phyloP scores from a whole-genome alignment of 208 protist genomes.

The Trichomonas tenax region DNA sequence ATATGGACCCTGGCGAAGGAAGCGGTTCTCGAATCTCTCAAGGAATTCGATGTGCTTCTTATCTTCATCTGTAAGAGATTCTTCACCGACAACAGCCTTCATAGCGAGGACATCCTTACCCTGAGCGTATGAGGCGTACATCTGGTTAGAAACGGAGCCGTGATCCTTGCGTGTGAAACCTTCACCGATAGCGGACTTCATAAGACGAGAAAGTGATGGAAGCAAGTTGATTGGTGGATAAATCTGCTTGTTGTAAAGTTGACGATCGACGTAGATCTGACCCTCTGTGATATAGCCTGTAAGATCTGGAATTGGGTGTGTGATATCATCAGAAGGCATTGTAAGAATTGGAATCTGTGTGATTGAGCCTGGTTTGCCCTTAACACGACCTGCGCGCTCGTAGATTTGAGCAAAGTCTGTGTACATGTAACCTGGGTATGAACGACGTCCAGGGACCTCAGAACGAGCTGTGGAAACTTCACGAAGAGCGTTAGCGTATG shows the following conservation, averaged over 20 bases:
- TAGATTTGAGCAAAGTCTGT: conserved; percentile 98
- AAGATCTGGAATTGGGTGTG: conserved; percentile 98
- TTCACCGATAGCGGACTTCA: conserved; percentile 99
- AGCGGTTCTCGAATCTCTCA: conserved; percentile 97
- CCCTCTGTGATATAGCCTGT: conserved; percentile 98
- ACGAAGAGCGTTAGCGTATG: conserved; percentile 98
- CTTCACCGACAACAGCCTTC: conserved; percentile 52
- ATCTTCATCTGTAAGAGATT: conserved; percentile 94
- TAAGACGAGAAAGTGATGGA: conserved; percentile 97
- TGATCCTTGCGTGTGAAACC: conserved; percentile 98
- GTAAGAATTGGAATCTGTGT: conserved; percentile 99
- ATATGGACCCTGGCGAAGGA: conserved; percentile 79
- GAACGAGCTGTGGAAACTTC: conserved; percentile 96
- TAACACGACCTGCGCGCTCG: conserved; percentile 96
- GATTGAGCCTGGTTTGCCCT: conserved; percentile 91
- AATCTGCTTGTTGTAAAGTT: conserved; percentile 90
- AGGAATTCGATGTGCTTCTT: conserved; percentile 96
- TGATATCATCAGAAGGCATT: conserved; percentile 99
- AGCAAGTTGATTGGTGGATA: conserved; percentile 99
- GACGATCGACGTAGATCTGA: conserved; percentile 94
- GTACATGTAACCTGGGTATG: conserved; percentile 99
- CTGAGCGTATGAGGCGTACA: conserved; percentile 98
- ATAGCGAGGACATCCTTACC: conserved; percentile 80
- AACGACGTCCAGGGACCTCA: conserved; percentile 96
- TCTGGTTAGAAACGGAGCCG: conserved; percentile 92